phyloP scores from a whole-genome alignment of 176 grass and related monocot species.

The Calamus simplicifolius region DNA sequence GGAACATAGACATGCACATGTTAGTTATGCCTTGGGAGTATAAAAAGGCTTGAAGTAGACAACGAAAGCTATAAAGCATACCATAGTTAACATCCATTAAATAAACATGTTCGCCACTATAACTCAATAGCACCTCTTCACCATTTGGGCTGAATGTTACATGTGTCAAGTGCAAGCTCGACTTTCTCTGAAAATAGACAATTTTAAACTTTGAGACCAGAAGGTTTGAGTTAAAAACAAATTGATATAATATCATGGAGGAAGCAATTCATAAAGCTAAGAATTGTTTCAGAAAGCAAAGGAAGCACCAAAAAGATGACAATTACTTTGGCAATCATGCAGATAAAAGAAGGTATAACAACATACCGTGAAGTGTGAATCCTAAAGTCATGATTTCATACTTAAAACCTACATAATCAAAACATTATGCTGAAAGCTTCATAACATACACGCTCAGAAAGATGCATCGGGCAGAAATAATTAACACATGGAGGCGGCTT shows the following conservation, averaged over 20 bases:
- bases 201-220: not conserved
- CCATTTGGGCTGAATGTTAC: slow-evolving; percentile 86
- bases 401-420: too few species aligned
- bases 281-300: too few species aligned
- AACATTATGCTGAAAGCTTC: not conserved
- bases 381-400: too few species aligned
- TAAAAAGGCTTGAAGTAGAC: not conserved
- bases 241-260: not conserved
- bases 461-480: slow-evolving; percentile 83
- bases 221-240: slow-evolving; percentile 10
- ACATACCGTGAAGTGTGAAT: too few species aligned
- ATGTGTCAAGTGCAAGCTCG: slow-evolving; percentile 84
- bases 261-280: too few species aligned
- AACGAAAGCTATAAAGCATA: slow-evolving; percentile 25
- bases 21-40: too few species aligned
- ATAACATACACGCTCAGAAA: slow-evolving; percentile 74
- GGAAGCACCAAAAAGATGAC: too few species aligned
- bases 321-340: too few species aligned
- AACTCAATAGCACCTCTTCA: slow-evolving; percentile 87
- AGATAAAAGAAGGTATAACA: too few species aligned
- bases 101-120: slow-evolving; percentile 97
- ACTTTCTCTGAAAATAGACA: slow-evolving; percentile 45
- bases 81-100: slow-evolving; percentile 71
- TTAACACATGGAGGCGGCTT: slow-evolving; percentile 68
- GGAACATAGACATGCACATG: too few species aligned